Percentiles rank a stretch among this genome's conserved stretches.
These are phyloP conservation scores for Tranzscheliella williamsii DNA, from an alignment of 1,284 basidiomycete species.

Conservation along the genomic window DNA sequence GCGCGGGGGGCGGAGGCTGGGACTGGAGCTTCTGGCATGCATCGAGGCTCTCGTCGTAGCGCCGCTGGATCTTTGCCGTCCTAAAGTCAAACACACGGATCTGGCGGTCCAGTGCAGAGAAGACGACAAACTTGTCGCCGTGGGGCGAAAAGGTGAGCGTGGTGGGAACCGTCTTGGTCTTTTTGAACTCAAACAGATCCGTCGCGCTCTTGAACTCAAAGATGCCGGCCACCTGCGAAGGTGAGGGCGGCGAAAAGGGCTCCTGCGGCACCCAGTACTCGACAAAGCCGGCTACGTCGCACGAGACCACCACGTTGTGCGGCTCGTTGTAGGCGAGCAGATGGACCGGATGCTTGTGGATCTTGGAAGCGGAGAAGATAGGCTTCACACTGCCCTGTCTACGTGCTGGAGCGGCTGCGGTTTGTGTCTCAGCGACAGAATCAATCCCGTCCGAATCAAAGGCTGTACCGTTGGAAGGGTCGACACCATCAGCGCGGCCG, in stretches of 20 bases:
- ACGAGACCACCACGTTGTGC: conserved; percentile 89
- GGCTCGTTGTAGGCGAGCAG: conserved; percentile 72
- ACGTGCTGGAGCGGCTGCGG: not conserved
- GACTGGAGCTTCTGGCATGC: conserved; percentile 72
- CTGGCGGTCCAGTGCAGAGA: conserved; percentile 88
- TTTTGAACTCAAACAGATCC: conserved; percentile 97
- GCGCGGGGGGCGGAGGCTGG: not conserved
- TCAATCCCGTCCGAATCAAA: not conserved
- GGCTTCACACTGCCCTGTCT: not conserved
- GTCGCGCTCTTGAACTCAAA: conserved; percentile 91
- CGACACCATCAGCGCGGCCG: conserved; percentile 78
- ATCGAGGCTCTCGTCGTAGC: conserved; percentile 89
- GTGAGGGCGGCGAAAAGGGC: conserved; percentile 71
- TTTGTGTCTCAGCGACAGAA: not conserved
- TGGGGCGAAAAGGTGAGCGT: conserved; percentile 88
- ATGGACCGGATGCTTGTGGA: conserved; percentile 28
- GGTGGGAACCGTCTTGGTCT: conserved; percentile 89
- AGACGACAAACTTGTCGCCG: conserved; percentile 82
- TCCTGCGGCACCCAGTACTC: conserved; percentile 95
- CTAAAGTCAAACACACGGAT: conserved; percentile 91
- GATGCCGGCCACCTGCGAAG: conserved; percentile 64
- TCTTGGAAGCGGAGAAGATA: conserved; percentile 15
- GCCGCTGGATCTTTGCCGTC: conserved; percentile 82
- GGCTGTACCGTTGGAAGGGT: not conserved
- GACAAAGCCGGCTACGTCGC: conserved; percentile 90